Conservation (phyloP, 23 red algal genomes). For the Pyropia haitanensis region DNA sequence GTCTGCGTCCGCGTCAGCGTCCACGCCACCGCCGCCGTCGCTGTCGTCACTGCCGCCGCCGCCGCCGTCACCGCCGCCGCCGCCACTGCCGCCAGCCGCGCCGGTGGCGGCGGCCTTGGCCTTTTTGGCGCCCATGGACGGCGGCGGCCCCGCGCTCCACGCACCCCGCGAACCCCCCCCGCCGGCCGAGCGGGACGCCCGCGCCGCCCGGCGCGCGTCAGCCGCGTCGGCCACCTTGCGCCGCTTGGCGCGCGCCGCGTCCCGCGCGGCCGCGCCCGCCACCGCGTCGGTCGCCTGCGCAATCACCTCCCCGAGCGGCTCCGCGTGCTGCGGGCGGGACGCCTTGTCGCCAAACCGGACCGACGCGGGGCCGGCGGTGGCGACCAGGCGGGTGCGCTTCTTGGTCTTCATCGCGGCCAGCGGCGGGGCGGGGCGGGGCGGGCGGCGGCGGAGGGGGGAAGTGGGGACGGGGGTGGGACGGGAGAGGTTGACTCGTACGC, state of each 20-base stretch:
- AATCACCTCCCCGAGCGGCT: too few relatives aligned
- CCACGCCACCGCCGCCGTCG: constrained; percentile 9
- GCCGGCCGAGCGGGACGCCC: constrained; percentile 2
- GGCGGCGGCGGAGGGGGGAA: too few relatives aligned
- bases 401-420: too few relatives aligned
- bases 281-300: too few relatives aligned
- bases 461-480: too few relatives aligned
- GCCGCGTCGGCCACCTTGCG: constrained; percentile 20
- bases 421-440: too few relatives aligned
- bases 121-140: constrained; percentile 21
- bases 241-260: constrained; percentile 29
- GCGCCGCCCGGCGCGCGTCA: constrained; percentile 6
- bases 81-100: constrained; percentile 15
- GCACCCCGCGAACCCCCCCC: not conserved
- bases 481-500: too few relatives aligned
- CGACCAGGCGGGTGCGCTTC: too few relatives aligned
- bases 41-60: not conserved
- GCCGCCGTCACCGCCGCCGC: not conserved
- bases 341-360: too few relatives aligned
- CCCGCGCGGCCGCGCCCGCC: not conserved
- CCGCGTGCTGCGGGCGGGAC: too few relatives aligned
- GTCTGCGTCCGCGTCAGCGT: constrained; percentile 6
- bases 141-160: not conserved
- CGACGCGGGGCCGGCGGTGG: too few relatives aligned
- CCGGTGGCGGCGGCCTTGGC: constrained; percentile 20